Evolutionary conservation across 73 alveolate genomes (phyloP).

Genomic region (Paramecium octaurelia): DNA sequence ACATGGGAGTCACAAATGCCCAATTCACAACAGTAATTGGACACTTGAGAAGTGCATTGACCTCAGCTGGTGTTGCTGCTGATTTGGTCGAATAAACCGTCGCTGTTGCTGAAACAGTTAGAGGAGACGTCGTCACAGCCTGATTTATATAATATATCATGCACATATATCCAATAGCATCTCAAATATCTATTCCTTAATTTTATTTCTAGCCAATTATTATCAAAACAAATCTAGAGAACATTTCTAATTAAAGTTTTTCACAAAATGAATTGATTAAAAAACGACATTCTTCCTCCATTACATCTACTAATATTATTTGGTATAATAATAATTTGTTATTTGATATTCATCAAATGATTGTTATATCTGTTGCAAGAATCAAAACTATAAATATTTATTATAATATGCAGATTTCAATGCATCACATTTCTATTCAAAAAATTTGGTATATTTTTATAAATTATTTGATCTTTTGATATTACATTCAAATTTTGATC

Average conservation of each 20-base stretch:
- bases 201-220: background rate
- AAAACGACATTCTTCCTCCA: no score
- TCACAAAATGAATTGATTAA: background rate
- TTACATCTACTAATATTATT: no score
- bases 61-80: constrained; percentile 66
- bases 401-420: no score
- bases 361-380: no score
- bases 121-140: constrained; percentile 56
- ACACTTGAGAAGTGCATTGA: constrained; percentile 61
- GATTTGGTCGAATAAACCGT: constrained; percentile 59
- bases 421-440: no score
- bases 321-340: no score
- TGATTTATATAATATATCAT: background rate
- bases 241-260: background rate
- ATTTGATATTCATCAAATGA: no score
- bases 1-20: constrained; percentile 66
- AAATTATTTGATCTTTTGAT: no score
- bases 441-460: no score
- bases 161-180: background rate
- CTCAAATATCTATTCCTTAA: background rate
- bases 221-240: background rate
- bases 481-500: no score
- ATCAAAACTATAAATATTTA: no score
- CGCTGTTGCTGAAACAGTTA: constrained; percentile 51
- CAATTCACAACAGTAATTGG: constrained; percentile 62